phyloP scores from a whole-genome alignment of 2,329 filamentous ascomycete genomes.

The Ascocoryne sarcoides region DNA sequence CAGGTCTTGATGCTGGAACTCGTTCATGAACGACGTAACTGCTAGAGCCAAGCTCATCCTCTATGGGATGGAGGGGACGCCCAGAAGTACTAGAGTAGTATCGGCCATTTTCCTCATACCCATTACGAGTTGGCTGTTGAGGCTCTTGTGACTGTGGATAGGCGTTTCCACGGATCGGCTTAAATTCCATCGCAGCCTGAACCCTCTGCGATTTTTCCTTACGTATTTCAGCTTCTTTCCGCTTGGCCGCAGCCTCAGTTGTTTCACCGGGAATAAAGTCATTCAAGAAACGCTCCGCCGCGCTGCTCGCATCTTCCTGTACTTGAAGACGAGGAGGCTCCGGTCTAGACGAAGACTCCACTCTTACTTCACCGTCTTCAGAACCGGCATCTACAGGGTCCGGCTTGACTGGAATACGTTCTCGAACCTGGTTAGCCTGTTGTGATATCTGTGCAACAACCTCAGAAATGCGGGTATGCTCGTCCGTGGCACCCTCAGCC shows the following conservation, averaged over 20 bases:
- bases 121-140: slow-evolving; percentile 11
- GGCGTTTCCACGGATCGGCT: not conserved
- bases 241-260: slow-evolving; percentile 5
- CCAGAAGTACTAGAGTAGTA: slow-evolving; percentile 2
- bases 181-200: not conserved
- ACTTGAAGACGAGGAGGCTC: slow-evolving; percentile 4
- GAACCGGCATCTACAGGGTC: slow-evolving; percentile 26
- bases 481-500: slow-evolving; percentile 12
- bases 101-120: slow-evolving; percentile 12
- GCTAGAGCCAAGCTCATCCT: slow-evolving; percentile 6
- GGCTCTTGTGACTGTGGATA: not conserved
- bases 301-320: slow-evolving; percentile 26
- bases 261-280: slow-evolving; percentile 26
- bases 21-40: slow-evolving; percentile 19
- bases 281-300: slow-evolving; percentile 32
- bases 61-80: slow-evolving; percentile 7
- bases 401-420: slow-evolving; percentile 12
- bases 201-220: slow-evolving; percentile 1
- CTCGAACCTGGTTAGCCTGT: slow-evolving; percentile 20
- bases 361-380: slow-evolving; percentile 31
- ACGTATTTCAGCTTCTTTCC: slow-evolving; percentile 8
- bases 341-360: slow-evolving; percentile 10
- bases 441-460: slow-evolving; percentile 24
- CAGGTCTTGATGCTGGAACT: slow-evolving; percentile 10
- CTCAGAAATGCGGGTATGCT: slow-evolving; percentile 22